A percentile compares a stretch with the other conserved stretches of the same genome.
These are phyloP conservation scores for Didymella lethalis DNA, from an alignment of 2,329 filamentous ascomycete species.

Conservation along the genomic window DNA sequence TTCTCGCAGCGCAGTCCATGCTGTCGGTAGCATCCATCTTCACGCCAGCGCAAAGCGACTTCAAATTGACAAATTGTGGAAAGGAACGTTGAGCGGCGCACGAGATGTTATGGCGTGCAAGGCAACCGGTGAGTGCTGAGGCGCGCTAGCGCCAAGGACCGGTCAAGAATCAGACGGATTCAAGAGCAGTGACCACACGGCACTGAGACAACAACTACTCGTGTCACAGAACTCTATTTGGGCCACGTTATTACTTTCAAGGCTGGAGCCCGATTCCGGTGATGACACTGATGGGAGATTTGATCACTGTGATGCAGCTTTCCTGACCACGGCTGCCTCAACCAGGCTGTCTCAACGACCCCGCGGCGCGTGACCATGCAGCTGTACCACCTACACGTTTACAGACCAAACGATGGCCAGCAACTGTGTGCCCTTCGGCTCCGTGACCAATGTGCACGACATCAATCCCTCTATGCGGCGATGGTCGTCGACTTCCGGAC, in stretches of 20 bases:
- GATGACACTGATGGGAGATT: neutral
- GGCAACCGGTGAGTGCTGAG: conserved; percentile 21
- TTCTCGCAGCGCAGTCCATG: conserved; percentile 37
- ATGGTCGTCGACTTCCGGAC: conserved; percentile 17
- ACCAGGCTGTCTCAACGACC: conserved; percentile 5
- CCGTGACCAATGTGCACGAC: conserved; percentile 7
- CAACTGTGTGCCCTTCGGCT: neutral
- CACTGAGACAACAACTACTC: conserved; percentile 10
- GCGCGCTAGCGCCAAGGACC: conserved; percentile 17
- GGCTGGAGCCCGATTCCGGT: neutral
- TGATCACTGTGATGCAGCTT: conserved; percentile 1
- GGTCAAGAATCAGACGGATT: conserved; percentile 17
- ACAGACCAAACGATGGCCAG: conserved; percentile 2
- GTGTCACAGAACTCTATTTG: conserved; percentile 17
- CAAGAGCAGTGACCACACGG: conserved; percentile 14
- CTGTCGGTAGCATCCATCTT: conserved; percentile 40
- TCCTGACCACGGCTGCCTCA: neutral
- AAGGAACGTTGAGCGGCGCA: conserved; percentile 9
- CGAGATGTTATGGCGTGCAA: conserved; percentile 18
- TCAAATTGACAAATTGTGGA: neutral
- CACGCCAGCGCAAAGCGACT: conserved; percentile 14
- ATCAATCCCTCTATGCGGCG: conserved; percentile 7
- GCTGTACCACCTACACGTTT: conserved; percentile 1
- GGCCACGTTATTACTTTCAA: neutral
- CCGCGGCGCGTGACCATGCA: conserved; percentile 18